phyloP scores from a whole-genome alignment of 2,329 filamentous ascomycete genomes.

The Hypoxylon sp. region DNA sequence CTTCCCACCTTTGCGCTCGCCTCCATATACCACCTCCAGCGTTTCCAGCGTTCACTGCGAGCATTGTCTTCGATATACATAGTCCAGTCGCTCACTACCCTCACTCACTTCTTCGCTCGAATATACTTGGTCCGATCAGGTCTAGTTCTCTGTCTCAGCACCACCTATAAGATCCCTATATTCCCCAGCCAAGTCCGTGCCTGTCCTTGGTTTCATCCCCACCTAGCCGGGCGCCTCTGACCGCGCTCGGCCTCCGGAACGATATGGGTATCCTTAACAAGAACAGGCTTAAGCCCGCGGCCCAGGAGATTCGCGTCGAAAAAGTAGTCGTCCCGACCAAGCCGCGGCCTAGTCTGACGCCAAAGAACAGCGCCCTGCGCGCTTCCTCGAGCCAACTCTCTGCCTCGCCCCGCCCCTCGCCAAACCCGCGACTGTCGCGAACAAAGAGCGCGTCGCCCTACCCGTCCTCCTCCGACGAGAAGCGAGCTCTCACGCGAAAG shows the following conservation, averaged over 20 bases:
- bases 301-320: conserved; percentile 60
- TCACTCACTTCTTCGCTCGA: not conserved
- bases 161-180: no score
- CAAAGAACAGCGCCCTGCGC: conserved; percentile 33
- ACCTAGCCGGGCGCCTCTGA: not conserved
- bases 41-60: conserved; percentile 14
- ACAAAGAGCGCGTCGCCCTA: conserved; percentile 52
- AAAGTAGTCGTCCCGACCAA: conserved; percentile 56
- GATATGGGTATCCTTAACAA: conserved; percentile 55
- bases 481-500: conserved; percentile 51
- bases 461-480: conserved; percentile 45
- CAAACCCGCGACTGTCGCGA: conserved; percentile 49
- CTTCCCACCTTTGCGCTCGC: not conserved
- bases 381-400: conserved; percentile 38
- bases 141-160: no score
- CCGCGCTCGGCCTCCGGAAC: conserved; percentile 3
- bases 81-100: not conserved
- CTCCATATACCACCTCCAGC: conserved; percentile 1
- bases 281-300: conserved; percentile 60
- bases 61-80: conserved; percentile 4
- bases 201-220: not conserved
- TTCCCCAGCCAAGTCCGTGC: no score
- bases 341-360: conserved; percentile 38
- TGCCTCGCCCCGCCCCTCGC: conserved; percentile 50
- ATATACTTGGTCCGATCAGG: not conserved